Evolutionary conservation across 257 asterid species (phyloP).

Genomic region (Linaria vulgaris): DNA sequence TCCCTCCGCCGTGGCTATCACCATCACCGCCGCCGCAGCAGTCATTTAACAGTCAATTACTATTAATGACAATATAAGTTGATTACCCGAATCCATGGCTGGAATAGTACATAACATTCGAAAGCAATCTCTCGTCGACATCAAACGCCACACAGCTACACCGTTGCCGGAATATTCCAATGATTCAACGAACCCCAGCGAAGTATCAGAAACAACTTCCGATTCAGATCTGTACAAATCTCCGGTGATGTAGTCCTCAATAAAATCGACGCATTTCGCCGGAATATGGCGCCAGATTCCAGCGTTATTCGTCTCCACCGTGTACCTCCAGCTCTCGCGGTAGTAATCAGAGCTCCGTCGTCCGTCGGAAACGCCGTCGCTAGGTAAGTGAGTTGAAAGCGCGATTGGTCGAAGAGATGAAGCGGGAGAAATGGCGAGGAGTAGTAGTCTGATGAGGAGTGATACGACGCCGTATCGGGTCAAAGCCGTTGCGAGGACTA

Average conservation of each 20-base stretch:
- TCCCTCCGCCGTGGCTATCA: no score
- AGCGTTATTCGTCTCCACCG: slow-evolving; percentile 80
- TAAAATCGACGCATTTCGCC: slow-evolving; percentile 45
- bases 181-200: no score
- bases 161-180: no score
- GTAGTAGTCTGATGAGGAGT: no score
- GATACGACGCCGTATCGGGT: slow-evolving; percentile 20
- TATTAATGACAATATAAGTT: no score
- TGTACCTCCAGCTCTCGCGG: slow-evolving; percentile 82
- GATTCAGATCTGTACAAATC: slow-evolving; percentile 51
- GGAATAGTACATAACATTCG: no score
- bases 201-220: not conserved
- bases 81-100: no score
- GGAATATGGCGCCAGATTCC: slow-evolving; percentile 57
- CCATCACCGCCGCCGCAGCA: no score
- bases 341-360: slow-evolving; percentile 33
- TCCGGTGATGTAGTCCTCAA: slow-evolving; percentile 58
- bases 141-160: no score
- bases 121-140: no score
- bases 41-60: no score
- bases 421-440: slow-evolving; percentile 33
- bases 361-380: slow-evolving; percentile 16
- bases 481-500: no score
- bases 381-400: not conserved
- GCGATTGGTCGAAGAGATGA: slow-evolving; percentile 42